phyloP scores from a whole-genome alignment of 2,329 filamentous ascomycete species.

The Lecanoromycetidae sp. region DNA sequence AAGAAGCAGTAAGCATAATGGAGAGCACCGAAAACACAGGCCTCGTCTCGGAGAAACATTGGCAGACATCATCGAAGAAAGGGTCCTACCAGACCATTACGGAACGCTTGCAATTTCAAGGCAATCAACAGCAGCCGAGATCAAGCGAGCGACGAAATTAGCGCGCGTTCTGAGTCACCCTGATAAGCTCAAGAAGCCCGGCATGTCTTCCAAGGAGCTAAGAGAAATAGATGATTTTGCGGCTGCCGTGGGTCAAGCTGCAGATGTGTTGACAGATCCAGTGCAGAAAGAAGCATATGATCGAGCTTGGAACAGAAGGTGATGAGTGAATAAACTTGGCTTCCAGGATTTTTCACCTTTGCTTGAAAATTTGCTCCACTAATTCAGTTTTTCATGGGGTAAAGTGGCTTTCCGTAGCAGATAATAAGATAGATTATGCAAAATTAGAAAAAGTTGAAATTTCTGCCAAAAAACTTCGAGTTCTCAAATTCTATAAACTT shows the following conservation, averaged over 20 bases:
- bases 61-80: background rate
- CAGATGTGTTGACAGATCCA: background rate
- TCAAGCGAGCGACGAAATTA: conserved; percentile 2
- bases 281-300: background rate
- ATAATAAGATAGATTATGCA: too few relatives aligned
- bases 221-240: background rate
- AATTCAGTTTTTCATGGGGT: too few relatives aligned
- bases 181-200: conserved; percentile 1
- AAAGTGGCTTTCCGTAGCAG: too few relatives aligned
- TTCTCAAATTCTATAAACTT: too few relatives aligned
- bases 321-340: too few relatives aligned
- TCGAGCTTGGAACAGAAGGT: too few relatives aligned
- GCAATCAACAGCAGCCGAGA: background rate
- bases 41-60: background rate
- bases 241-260: conserved; percentile 1
- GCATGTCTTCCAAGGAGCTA: background rate
- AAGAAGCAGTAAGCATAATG: background rate
- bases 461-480: too few relatives aligned
- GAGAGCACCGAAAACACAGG: background rate
- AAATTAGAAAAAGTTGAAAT: too few relatives aligned
- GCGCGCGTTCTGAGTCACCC: conserved; percentile 6
- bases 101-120: background rate
- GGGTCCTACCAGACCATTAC: background rate
- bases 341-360: too few relatives aligned
- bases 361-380: too few relatives aligned